Percentiles rank a stretch among this genome's conserved stretches.
Evolutionary conservation across 2,329 filamentous ascomycete species (phyloP).

Genomic region (Neophaeococcomyces mojaviensis): DNA sequence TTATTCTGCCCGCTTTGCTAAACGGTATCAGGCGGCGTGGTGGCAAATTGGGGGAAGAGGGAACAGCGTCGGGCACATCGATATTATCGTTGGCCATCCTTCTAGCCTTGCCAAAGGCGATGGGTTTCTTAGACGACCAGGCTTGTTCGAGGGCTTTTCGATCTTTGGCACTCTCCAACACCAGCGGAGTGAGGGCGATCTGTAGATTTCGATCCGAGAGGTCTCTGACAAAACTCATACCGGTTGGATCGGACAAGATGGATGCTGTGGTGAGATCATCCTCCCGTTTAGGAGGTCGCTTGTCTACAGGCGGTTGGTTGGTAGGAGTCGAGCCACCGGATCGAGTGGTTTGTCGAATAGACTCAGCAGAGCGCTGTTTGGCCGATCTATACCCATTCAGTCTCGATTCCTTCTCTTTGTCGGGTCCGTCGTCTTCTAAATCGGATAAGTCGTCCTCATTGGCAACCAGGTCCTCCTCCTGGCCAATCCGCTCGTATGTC

Average conservation of each 20-base stretch:
- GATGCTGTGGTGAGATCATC: slow-evolving; percentile 11
- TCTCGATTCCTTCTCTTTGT: background rate
- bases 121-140: slow-evolving; percentile 32
- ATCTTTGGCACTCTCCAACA: slow-evolving; percentile 27
- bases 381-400: background rate
- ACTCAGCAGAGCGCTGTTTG: background rate
- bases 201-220: slow-evolving; percentile 29
- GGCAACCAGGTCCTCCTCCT: slow-evolving; percentile 31
- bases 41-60: background rate
- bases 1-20: slow-evolving; percentile 7
- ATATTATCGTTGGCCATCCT: background rate
- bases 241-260: slow-evolving; percentile 23
- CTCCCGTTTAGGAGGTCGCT: slow-evolving; percentile 18
- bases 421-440: slow-evolving; percentile 25
- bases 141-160: slow-evolving; percentile 32
- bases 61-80: slow-evolving; percentile 1
- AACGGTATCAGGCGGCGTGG: slow-evolving; percentile 3
- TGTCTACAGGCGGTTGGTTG: background rate
- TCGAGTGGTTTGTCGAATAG: background rate
- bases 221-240: slow-evolving; percentile 29
- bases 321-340: slow-evolving; percentile 13
- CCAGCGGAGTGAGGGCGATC: slow-evolving; percentile 29
- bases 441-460: slow-evolving; percentile 24
- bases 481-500: slow-evolving; percentile 33
- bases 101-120: slow-evolving; percentile 23